phyloP scores from a whole-genome alignment of 306 rosid species.

The Cyclanthera cordifolia region DNA sequence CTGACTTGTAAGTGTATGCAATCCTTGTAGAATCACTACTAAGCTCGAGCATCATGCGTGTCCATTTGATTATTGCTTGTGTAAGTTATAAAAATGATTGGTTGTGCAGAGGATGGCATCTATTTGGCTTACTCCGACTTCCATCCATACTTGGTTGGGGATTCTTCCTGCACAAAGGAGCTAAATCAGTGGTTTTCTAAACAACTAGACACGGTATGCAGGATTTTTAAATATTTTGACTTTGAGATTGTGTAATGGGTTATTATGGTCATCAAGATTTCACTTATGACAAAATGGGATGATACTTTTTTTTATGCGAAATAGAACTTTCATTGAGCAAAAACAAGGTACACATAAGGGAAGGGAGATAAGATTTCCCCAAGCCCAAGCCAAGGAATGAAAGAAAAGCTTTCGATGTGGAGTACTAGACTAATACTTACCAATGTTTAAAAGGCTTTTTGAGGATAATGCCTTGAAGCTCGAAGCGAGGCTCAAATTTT shows the following conservation, averaged over 20 bases:
- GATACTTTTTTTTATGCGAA: not conserved
- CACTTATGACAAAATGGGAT: not conserved
- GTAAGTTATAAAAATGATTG: slow-evolving; percentile 19
- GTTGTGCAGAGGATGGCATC: slow-evolving; percentile 70
- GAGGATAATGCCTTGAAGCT: not conserved
- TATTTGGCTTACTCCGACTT: slow-evolving; percentile 88
- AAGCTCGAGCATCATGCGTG: not conserved
- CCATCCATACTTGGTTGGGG: slow-evolving; percentile 71
- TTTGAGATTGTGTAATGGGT: not conserved
- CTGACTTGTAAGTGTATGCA: not conserved
- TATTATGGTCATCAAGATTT: not conserved
- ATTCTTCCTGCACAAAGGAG: slow-evolving; percentile 72
- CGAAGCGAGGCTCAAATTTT: not conserved
- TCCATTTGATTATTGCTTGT: not conserved
- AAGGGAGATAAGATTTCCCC: not conserved
- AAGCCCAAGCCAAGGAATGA: not conserved
- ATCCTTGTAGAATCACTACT: not conserved
- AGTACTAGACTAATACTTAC: not conserved
- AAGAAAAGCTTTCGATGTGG: not conserved
- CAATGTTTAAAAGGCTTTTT: not conserved
- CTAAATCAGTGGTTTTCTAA: slow-evolving; percentile 92
- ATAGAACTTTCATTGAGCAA: not conserved
- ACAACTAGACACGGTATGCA: slow-evolving; percentile 79
- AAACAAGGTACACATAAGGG: not conserved
- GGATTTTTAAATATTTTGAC: not conserved